These are phyloP conservation scores for Phaeotremella skinneri DNA, from an alignment of 768 basidiomycete genomes.

Conservation along the genomic window DNA sequence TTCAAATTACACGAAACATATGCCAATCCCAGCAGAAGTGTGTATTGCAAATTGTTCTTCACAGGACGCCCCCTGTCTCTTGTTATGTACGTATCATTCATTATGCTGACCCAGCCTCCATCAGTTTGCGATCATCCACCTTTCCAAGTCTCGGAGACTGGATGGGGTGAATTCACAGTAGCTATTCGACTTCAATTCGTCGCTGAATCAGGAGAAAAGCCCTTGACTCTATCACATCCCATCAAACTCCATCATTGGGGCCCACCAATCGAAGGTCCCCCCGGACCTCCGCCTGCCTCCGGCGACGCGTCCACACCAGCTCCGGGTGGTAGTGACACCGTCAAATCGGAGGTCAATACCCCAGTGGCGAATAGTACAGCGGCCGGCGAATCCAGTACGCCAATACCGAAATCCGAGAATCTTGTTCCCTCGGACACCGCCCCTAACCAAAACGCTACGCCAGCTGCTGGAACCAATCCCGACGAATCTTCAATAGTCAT, in stretches of 20 bases:
- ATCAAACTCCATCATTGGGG: slow-evolving; percentile 72
- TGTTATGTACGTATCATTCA: too few species aligned
- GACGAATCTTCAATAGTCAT: neutral
- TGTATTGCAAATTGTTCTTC: slow-evolving; percentile 52
- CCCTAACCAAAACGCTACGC: neutral
- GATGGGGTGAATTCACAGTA: slow-evolving; percentile 99
- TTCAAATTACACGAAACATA: slow-evolving; percentile 99
- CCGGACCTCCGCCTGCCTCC: slow-evolving; percentile 48
- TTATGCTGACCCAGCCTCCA: neutral
- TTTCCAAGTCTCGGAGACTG: slow-evolving; percentile 93
- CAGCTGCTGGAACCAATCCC: neutral
- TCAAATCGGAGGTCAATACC: neutral
- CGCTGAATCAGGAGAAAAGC: slow-evolving; percentile 84
- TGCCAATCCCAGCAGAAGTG: slow-evolving; percentile 82
- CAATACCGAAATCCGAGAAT: neutral
- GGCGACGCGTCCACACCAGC: slow-evolving; percentile 37
- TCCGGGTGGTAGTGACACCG: neutral
- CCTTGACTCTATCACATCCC: slow-evolving; percentile 81
- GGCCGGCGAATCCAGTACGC: too few species aligned
- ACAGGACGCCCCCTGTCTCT: too few species aligned
- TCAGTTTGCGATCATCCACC: slow-evolving; percentile 88
- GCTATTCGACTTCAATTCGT: slow-evolving; percentile 87
- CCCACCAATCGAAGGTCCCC: slow-evolving; percentile 39
- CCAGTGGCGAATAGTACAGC: neutral
- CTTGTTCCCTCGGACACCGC: neutral